Evolutionary conservation across 306 rosid species (phyloP), one percentile per base, ranked within the genome.

Genomic region (Aeschynomene evenia): DNA sequence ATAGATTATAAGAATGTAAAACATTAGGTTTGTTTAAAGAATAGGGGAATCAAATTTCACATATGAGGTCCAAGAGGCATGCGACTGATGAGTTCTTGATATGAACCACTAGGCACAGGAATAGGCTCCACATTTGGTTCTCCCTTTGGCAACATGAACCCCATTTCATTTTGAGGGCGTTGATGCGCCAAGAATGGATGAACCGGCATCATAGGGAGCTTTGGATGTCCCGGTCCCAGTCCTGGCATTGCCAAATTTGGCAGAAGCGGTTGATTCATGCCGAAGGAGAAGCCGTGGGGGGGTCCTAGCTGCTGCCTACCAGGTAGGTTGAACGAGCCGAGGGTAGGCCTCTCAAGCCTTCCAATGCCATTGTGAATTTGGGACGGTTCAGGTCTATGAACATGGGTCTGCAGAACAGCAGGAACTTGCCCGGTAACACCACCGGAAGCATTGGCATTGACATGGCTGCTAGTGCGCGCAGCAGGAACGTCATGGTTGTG

Each of bases 401-500:
- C 68, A 61, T 87, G 89, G 71, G 53, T 34, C 57, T 81, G 91
- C 60, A 81, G 66, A 11, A 82, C 71, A 16, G 75, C 68, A 14
- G 96, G 54, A 29, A 60, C 84, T 74, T 89, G 98, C 13, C 75
- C 75, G 0, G 80, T 9, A 53, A 45, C 43, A 9, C 54, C 22
- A 23, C 73, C 66, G 9, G 92, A 80, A 9, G 86, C 65, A 3
- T 85, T 86, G 6, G 95, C 87, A 39, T 84, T 86, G 69, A 79
- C 77, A n/a, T 90, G 97, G 48, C 92, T 93, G 74, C 91, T 93
- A 16, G 86, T 79, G 22, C 98, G 94, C 53, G 91, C 96, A 8
- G 90, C 97, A 0, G 97, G 98, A 73, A 93, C 97, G 33, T 88
- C 96, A 18, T 90, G 98, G 71, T 93, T 88, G 85, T 93, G 98